These are phyloP conservation scores for Penicillium daleae DNA, from an alignment of 495 filamentous ascomycete genomes.

Conservation along the genomic window DNA sequence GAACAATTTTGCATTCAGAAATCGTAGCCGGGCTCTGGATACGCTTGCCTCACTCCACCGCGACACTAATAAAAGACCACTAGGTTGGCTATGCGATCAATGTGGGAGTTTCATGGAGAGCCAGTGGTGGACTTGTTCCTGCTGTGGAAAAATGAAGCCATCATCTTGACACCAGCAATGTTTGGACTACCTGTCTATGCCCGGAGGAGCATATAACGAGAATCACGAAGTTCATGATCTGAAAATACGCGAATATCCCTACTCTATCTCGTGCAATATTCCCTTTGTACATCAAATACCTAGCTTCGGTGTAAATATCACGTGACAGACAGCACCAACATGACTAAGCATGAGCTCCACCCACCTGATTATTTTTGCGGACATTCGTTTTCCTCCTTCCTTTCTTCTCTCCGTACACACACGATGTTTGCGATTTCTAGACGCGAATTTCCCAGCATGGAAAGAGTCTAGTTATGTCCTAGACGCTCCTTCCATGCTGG, in stretches of 20 bases:
- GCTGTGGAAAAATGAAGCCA: conserved; percentile 69
- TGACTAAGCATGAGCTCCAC: conserved; percentile 17
- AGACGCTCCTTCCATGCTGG: conserved; percentile 12
- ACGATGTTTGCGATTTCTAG: not conserved
- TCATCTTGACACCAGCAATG: conserved; percentile 43
- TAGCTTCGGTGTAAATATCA: not conserved
- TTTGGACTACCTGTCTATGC: not conserved
- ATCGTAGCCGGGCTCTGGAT: conserved; percentile 40
- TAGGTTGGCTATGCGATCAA: conserved; percentile 69
- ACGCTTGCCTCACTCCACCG: conserved; percentile 43
- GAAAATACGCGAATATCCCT: not conserved
- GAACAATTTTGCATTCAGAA: conserved; percentile 39
- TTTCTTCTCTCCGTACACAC: conserved; percentile 14
- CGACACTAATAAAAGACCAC: conserved; percentile 46
- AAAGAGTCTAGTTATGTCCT: conserved; percentile 13
- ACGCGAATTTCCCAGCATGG: conserved; percentile 17
- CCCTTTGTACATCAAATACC: not conserved
- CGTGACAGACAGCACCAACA: conserved; percentile 7
- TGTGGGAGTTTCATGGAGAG: conserved; percentile 70
- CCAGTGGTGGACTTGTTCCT: conserved; percentile 79
- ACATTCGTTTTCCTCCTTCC: conserved; percentile 10
- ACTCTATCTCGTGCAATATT: not conserved
- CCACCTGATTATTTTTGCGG: conserved; percentile 19
- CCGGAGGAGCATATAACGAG: not conserved
- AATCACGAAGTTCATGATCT: not conserved